A percentile compares a stretch with the other conserved stretches of the same genome.
Evolutionary conservation across 2,329 filamentous ascomycete genomes (phyloP).

Genomic region (Thermomyces lanuginosus): DNA sequence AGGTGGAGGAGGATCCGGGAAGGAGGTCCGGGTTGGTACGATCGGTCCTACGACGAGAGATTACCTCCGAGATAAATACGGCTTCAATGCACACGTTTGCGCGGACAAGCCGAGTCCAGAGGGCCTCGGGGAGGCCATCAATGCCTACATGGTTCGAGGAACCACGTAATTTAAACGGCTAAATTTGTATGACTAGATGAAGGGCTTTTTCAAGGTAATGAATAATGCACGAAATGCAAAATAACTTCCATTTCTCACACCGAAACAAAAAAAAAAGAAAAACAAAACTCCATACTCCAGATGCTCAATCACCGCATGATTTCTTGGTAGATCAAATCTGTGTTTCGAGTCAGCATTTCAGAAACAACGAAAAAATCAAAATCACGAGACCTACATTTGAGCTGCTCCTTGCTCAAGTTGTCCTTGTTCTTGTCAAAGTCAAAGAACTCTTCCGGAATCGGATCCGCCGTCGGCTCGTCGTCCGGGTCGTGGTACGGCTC

Average conservation of each 20-base stretch:
- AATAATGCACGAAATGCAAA: constrained; percentile 2
- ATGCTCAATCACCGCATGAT: constrained; percentile 51
- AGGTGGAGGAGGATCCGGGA: constrained; percentile 13
- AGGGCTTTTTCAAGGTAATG: constrained; percentile 3
- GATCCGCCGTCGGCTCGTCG: constrained; percentile 89
- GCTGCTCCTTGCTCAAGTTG: constrained; percentile 89
- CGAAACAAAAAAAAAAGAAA: constrained; percentile 1
- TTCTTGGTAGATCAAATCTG: constrained; percentile 84
- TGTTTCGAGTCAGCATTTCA: constrained; percentile 2
- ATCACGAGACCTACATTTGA: constrained; percentile 53
- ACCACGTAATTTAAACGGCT: neutral
- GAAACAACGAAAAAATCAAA: neutral
- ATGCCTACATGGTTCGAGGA: neutral
- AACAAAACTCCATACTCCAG: neutral
- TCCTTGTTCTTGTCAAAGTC: constrained; percentile 99
- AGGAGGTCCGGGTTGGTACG: constrained; percentile 47
- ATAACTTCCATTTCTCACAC: constrained; percentile 2
- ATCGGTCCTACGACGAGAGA: constrained; percentile 88
- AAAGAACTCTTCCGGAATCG: constrained; percentile 97
- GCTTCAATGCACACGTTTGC: constrained; percentile 40
- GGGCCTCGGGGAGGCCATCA: constrained; percentile 56
- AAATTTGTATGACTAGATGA: neutral
- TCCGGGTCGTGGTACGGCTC: constrained; percentile 98
- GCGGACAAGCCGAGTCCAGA: constrained; percentile 68
- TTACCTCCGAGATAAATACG: constrained; percentile 38